These are phyloP conservation scores for Cryptococcus sp. DNA, from an alignment of 1,284 basidiomycete species.

Conservation along the genomic window DNA sequence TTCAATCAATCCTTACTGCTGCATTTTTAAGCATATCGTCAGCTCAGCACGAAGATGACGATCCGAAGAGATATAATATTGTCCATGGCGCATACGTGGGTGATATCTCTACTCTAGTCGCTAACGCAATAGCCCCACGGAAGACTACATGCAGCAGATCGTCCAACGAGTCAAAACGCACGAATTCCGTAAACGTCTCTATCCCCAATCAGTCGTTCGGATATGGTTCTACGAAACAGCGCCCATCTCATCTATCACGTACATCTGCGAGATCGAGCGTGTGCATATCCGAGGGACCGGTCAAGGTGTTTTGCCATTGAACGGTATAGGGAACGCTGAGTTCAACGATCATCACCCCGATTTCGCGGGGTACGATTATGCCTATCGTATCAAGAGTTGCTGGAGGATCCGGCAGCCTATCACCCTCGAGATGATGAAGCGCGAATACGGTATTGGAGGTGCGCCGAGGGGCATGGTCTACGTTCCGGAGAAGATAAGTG, in stretches of 20 bases:
- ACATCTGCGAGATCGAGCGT: slow-evolving; percentile 25
- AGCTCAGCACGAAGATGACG: no score
- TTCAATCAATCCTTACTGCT: no score
- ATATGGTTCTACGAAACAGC: slow-evolving; percentile 31
- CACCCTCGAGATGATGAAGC: slow-evolving; percentile 13
- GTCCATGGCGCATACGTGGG: slow-evolving; percentile 22
- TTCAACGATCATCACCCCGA: slow-evolving; percentile 19
- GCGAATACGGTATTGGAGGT: slow-evolving; percentile 15
- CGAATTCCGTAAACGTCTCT: slow-evolving; percentile 23
- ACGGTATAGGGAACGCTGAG: slow-evolving; percentile 21
- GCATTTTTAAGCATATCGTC: no score
- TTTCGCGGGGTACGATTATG: slow-evolving; percentile 26
- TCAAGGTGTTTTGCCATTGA: background rate
- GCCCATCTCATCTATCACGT: slow-evolving; percentile 20
- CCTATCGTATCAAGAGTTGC: slow-evolving; percentile 22
- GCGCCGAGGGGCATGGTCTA: slow-evolving; percentile 32
- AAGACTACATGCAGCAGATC: slow-evolving; percentile 27
- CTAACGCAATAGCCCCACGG: slow-evolving; percentile 9
- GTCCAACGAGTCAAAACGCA: slow-evolving; percentile 20
- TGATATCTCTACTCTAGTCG: background rate
- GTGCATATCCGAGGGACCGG: slow-evolving; percentile 1
- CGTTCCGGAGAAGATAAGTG: slow-evolving; percentile 15
- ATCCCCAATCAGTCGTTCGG: slow-evolving; percentile 19
- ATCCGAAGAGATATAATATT: slow-evolving; percentile 22
- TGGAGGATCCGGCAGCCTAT: slow-evolving; percentile 13